Percentiles rank a stretch among this genome's conserved stretches.
These are phyloP conservation scores for Margaritispora aquatica DNA, from an alignment of 495 filamentous ascomycete species.

Conservation along the genomic window DNA sequence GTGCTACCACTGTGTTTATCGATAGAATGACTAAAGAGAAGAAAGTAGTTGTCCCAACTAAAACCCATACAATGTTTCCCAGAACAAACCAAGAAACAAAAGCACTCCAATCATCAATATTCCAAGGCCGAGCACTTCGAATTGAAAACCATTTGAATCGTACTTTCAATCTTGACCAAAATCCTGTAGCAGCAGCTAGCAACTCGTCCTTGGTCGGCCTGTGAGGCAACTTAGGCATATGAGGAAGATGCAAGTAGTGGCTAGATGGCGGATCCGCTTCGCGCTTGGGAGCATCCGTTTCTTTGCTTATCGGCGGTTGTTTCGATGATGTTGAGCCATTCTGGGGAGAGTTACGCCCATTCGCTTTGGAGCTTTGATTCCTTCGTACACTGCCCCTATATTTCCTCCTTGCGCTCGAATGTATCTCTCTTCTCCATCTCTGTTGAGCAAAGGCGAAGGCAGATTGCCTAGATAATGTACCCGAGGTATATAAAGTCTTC, in stretches of 20 bases:
- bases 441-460: conserved; percentile 7
- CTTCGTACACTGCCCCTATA: conserved; percentile 28
- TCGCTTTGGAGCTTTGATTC: conserved; percentile 38
- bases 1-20: conserved; percentile 94
- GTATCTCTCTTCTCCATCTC: conserved; percentile 22
- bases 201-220: conserved; percentile 91
- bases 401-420: conserved; percentile 16
- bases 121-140: conserved; percentile 90
- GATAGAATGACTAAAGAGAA: conserved; percentile 84
- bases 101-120: conserved; percentile 88
- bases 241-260: conserved; percentile 38
- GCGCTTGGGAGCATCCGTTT: neutral
- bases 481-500: conserved; percentile 16
- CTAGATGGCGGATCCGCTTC: conserved; percentile 1
- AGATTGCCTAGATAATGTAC: neutral
- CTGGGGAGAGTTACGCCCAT: conserved; percentile 15
- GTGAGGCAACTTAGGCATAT: conserved; percentile 61
- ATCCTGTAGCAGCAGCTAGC: conserved; percentile 83
- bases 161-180: conserved; percentile 85
- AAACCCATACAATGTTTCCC: conserved; percentile 89
- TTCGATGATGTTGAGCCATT: conserved; percentile 9
- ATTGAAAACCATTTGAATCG: conserved; percentile 98
- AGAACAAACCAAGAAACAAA: conserved; percentile 93
- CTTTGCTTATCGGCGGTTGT: conserved; percentile 4
- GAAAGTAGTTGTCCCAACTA: conserved; percentile 94